Conservation (phyloP, 176 grass and related monocot genomes). For the Oryza nivara region DNA sequence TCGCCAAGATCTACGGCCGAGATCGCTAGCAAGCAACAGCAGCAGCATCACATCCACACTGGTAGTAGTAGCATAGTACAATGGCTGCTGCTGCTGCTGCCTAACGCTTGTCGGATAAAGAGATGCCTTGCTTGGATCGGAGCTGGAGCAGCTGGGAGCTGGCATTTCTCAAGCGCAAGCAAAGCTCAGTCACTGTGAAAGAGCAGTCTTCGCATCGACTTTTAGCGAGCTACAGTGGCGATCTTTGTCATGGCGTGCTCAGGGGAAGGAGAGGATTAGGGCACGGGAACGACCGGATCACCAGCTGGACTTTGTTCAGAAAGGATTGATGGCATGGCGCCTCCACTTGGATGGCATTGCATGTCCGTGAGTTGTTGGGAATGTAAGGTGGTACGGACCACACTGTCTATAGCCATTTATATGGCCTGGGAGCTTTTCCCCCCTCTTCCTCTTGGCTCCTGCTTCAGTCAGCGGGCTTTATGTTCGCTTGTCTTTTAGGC, state of each 20-base stretch:
- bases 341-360: slow-evolving; percentile 8
- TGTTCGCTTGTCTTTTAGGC: slow-evolving; percentile 20
- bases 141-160: slow-evolving; percentile 26
- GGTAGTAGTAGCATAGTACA: background rate
- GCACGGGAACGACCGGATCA: background rate
- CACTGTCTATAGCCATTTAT: slow-evolving; percentile 28
- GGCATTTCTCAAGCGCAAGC: slow-evolving; percentile 11
- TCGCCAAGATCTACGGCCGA: slow-evolving; percentile 37
- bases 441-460: slow-evolving; percentile 7
- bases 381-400: slow-evolving; percentile 38
- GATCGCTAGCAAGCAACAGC: slow-evolving; percentile 1
- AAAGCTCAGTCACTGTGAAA: slow-evolving; percentile 4
- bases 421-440: background rate
- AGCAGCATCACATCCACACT: background rate
- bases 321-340: slow-evolving; percentile 29
- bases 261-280: background rate
- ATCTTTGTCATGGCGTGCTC: slow-evolving; percentile 25
- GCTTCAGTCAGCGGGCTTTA: slow-evolving; percentile 18
- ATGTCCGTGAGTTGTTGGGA: slow-evolving; percentile 20
- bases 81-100: slow-evolving; percentile 7
- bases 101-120: slow-evolving; percentile 47
- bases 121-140: slow-evolving; percentile 42
- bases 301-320: slow-evolving; percentile 44
- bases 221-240: slow-evolving; percentile 36
- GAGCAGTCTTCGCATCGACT: slow-evolving; percentile 38